Evolutionary conservation across 1,284 basidiomycete species (phyloP), one percentile per base, ranked within the genome.

Genomic region (Moesziomyces globuligerus): DNA sequence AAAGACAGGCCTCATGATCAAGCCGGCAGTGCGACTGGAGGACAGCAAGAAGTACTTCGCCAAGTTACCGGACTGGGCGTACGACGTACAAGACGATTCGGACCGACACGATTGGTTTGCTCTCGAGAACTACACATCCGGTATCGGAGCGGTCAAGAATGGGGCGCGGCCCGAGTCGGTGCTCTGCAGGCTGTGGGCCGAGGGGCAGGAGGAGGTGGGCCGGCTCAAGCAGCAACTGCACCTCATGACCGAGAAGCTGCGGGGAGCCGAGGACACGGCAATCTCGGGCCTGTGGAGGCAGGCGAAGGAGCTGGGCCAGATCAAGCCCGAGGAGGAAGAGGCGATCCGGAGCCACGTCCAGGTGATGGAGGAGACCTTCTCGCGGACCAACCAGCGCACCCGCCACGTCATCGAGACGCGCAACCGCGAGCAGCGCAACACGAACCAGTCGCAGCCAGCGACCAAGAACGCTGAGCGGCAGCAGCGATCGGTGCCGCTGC

Each of bases 1-100:
- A 10, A 71, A 71, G 53, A 71, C 68, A 7, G 68, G 68, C 4
- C 37, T 71, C 10, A 38, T 48, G 42, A 41, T 71, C 46, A 65
- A 61, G 46, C 21, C 48, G 15, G 5, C n/a, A 13, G 50, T 71
- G 3, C 61, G 61, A 0, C 56, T 56, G 24, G 32, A 43, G 7
- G 68, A 71, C 26, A 57, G 50, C 45, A 61, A 57, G 37, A 21
- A 43, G 23, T 71, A 44, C 40, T 15, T 57, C n/a, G 53, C 48
- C 24, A 45, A 50, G 13, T 41, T 71, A 20, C 68, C 68, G 1
- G 53, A 53, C 1, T 71, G 68, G 68, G 68, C 48, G 7, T 25
- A 50, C 38, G 47, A 66, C 24, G 40, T 17, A 11, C 7, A 36
- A 0, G 61, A 71, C n/a, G 56, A 54, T 1, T 2, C 17, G 3